Percentiles rank a stretch among this genome's conserved stretches.
Conservation (phyloP, 2,329 filamentous ascomycete genomes). For the Byssoonygena ceratinophila region DNA sequence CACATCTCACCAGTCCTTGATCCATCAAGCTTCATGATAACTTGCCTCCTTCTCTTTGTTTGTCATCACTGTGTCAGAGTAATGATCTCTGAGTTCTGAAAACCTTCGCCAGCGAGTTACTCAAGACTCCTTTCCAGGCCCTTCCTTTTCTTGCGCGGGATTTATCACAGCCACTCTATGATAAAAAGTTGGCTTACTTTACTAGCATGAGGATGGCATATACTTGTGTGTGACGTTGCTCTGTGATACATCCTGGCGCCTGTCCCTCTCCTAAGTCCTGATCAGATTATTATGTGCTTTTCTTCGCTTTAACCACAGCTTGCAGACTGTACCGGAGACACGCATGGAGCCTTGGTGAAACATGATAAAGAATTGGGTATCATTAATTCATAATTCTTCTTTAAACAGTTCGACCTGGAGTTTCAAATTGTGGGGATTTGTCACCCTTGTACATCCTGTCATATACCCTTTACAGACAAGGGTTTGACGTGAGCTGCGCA, state of each 20-base stretch:
- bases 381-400: constrained; percentile 17
- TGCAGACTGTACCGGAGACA: constrained; percentile 24
- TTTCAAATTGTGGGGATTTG: constrained; percentile 15
- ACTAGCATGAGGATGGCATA: constrained; percentile 10
- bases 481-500: constrained; percentile 6
- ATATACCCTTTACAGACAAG: constrained; percentile 9
- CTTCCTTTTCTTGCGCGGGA: background rate
- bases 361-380: constrained; percentile 21
- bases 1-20: background rate
- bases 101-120: constrained; percentile 5
- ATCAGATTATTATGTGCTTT: constrained; percentile 6
- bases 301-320: constrained; percentile 15
- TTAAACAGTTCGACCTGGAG: constrained; percentile 7
- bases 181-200: constrained; percentile 1
- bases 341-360: constrained; percentile 28
- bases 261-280: constrained; percentile 1
- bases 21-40: constrained; percentile 1
- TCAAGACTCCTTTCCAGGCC: background rate
- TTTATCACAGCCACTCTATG: constrained; percentile 7
- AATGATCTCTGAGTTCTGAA: background rate
- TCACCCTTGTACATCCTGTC: constrained; percentile 4
- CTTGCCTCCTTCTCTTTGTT: constrained; percentile 7
- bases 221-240: constrained; percentile 30
- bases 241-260: constrained; percentile 24
- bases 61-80: background rate